These are phyloP conservation scores for Angophora floribunda DNA, from an alignment of 345 rosid genomes.

Conservation along the genomic window DNA sequence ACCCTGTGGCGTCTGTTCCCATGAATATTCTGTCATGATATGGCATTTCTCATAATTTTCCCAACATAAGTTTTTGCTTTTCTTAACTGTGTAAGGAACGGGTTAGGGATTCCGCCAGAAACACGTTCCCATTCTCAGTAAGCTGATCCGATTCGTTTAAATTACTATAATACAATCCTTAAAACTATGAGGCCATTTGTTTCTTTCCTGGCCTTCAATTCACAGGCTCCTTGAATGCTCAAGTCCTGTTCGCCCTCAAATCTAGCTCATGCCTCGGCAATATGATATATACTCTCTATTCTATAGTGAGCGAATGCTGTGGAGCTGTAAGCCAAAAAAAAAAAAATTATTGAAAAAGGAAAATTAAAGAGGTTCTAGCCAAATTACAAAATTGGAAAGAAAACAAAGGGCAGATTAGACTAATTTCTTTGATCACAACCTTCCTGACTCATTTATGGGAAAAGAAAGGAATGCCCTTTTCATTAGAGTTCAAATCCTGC, in stretches of 20 bases:
- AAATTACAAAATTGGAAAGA: background rate
- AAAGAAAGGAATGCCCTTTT: background rate
- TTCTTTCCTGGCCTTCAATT: background rate
- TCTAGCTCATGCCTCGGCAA: background rate
- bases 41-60: background rate
- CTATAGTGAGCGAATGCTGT: background rate
- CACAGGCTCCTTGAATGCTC: background rate
- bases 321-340: background rate
- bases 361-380: background rate
- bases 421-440: background rate
- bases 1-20: background rate
- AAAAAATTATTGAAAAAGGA: background rate
- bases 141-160: background rate
- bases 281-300: background rate
- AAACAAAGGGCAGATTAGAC: background rate
- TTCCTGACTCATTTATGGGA: background rate
- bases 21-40: background rate
- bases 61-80: background rate
- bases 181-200: background rate
- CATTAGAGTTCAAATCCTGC: background rate
- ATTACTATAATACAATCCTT: background rate
- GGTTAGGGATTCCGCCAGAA: background rate
- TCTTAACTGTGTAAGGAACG: background rate
- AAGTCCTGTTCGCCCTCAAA: background rate
- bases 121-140: background rate